Evolutionary conservation across 1,284 basidiomycete genomes (phyloP), one percentile per base, ranked within the genome.

Genomic region (Austroboletus niveus): DNA sequence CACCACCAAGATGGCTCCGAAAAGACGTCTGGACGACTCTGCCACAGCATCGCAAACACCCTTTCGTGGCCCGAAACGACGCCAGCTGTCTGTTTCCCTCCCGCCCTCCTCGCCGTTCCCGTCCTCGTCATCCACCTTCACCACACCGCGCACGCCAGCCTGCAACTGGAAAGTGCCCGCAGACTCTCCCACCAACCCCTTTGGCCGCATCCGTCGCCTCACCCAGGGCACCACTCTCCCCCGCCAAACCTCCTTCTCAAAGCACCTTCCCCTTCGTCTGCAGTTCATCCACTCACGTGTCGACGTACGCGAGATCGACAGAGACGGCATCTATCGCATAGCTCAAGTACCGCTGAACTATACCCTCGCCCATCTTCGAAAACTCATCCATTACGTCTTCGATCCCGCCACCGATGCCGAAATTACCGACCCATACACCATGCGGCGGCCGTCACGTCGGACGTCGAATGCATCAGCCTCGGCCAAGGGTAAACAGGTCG

Each of bases 281-380:
- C 86, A 87, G 65, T 70, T 85, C 51, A 66, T 83, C 34, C 72
- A 74, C 22, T 44, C 63, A 0, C 54, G 57, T 4, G 61, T 53
- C 43, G 48, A 66, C 43, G 57, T 57, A 1, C 56, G 65, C 31
- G 53, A 59, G 6, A 5, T 60, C 56, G 50, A 65, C 20, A 57
- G 45, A 52, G 77, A 82, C 7, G 79, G 79, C 11, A 75, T 85
- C 2, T 80, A 80, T 58, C 79, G 86, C 46, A 70, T 86, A 51
- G 80, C 82, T 5, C 85, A 87, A 55, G 82, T 88, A 6, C 87
- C 87, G 0, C 70, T 81, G 29, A 84, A 76, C 61, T 89, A 87
- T 61, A 85, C 82, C 0, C 83, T 90, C 58, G 73, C 77, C 3
- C 85, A 86, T 57, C 72, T 90, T 2, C 78, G 80, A 45, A 77